Evolutionary conservation across 2,329 filamentous ascomycete genomes (phyloP), one percentile per base, ranked within the genome.

Genomic region (Alternaria triticimaculans): DNA sequence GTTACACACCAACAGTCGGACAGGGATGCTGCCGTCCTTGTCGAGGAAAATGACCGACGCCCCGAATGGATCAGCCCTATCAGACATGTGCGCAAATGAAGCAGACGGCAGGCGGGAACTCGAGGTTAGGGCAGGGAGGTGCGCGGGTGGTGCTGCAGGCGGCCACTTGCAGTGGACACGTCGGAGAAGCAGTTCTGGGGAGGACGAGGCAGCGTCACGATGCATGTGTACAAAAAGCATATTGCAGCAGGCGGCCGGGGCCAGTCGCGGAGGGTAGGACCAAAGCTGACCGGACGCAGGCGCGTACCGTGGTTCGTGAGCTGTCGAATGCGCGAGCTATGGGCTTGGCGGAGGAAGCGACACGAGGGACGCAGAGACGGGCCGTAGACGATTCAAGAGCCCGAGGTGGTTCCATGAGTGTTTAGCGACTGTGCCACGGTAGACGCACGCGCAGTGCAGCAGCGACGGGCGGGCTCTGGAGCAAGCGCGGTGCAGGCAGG

Each of bases 11-110:
- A 76, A 75, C 72, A 70, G 58, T 64, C 65, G 60, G 50, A 45
- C 60, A 63, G 56, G 60, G 60, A 37, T 63, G 60, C n/a, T 55
- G 56, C 49, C 49, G 56, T 62, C 37, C 41, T 44, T 26, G 41
- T 60, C 46, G 44, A 68, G 70, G 60, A 65, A 70, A 69, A 64
- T 60, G 71, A 61, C 71, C 66, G 74, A 72, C 71, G 74, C 72
- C 62, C 66, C 69, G 72, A 68, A 68, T 71, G 18, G 41, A 72
- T 69, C 74, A 78, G 76, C 73, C 74, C 75, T 77, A 76, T 72
- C 67, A 69, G 67, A 63, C 64, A 72, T 65, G 67, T 66, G 67
- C 68, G 69, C 68, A 67, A 65, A 68, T 57, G 60, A 55, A 59
- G 45, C 20, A 37, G 57, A 30, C 56, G 51, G 48, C 64, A 44